Evolutionary conservation across 2,329 filamentous ascomycete genomes (phyloP), one percentile per base, ranked within the genome.

Genomic region (Xylariaceae sp.): DNA sequence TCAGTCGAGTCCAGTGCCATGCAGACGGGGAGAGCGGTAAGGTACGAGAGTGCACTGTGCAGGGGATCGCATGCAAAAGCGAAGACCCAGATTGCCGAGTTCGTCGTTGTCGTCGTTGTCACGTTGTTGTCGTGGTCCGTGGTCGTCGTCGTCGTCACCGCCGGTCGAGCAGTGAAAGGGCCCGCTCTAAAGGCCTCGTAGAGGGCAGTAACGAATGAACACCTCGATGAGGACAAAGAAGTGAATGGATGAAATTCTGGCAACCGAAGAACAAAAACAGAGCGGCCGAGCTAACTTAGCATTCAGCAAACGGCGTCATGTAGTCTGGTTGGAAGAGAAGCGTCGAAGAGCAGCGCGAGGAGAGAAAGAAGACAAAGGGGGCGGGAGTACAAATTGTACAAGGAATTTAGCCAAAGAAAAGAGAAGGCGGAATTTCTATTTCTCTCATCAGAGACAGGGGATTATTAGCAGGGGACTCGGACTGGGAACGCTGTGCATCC

Each of bases 371-470:
- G 45, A 49, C 45, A 53, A 49, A 48, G 47, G 57, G 56, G 56
- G 53, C 45, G 54, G 49, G 31, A 54, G 46, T 57, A 50, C 50
- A 50, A 48, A 45, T 31, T 47, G 47, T 40, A 50, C 47, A 49
- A 47, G 47, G 54, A 56, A 47, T 59, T 51, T 54, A 57, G 56
- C 54, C 51, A 60, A 50, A 53, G 59, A 55, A 57, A 54, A 51
- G 4, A 46, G 29, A 43, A 50, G 54, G 54, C 59, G 59, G 51
- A 59, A 60, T 60, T 58, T 60, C 58, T 59, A 60, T 60, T 58
- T 60, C 58, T 59, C 58, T 54, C 53, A 50, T 51, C 30, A 51
- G 51, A 49, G 50, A 50, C 56, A 60, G 58, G 59, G 59, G 50
- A 51, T 48, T 30, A 50, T 50, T 30, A 50, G 47, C 55, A 59